Conservation (phyloP, 805 yeast genomes). For the Metschnikowia arizonensis region DNA sequence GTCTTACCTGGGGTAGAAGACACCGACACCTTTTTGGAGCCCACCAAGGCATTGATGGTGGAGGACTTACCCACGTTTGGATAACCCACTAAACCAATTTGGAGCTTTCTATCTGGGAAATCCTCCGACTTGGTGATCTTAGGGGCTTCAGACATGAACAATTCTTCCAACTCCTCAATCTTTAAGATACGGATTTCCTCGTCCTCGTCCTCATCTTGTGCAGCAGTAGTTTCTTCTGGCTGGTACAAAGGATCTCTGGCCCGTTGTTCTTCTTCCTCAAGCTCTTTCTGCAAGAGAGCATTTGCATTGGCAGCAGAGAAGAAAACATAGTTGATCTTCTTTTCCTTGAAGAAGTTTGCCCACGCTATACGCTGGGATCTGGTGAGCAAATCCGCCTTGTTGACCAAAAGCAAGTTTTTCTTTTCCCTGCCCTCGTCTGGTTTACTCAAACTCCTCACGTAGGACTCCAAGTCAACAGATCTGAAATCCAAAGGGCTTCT, state of each 20-base stretch:
- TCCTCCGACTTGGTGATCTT: slow-evolving; percentile 52
- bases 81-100: slow-evolving; percentile 95
- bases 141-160: slow-evolving; percentile 80
- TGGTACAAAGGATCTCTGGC: slow-evolving; percentile 16
- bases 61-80: slow-evolving; percentile 95
- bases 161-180: slow-evolving; percentile 78
- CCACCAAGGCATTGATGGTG: slow-evolving; percentile 95
- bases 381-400: slow-evolving; percentile 87
- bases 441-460: slow-evolving; percentile 68
- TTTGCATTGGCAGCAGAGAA: slow-evolving; percentile 90
- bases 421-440: slow-evolving; percentile 50
- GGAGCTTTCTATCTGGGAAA: slow-evolving; percentile 57
- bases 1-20: slow-evolving; percentile 99
- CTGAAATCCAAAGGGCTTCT: slow-evolving; percentile 89
- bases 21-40: slow-evolving; percentile 96
- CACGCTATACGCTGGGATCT: slow-evolving; percentile 73
- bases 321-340: slow-evolving; percentile 78
- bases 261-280: slow-evolving; percentile 35
- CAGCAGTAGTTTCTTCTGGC: neutral
- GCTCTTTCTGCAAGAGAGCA: slow-evolving; percentile 63
- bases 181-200: slow-evolving; percentile 59
- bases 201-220: slow-evolving; percentile 19
- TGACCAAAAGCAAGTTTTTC: slow-evolving; percentile 76
- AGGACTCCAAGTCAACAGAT: slow-evolving; percentile 79
- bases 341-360: slow-evolving; percentile 75